Evolutionary conservation across 2,329 filamentous ascomycete genomes (phyloP).

Genomic region (Pseudogymnoascus sp.): DNA sequence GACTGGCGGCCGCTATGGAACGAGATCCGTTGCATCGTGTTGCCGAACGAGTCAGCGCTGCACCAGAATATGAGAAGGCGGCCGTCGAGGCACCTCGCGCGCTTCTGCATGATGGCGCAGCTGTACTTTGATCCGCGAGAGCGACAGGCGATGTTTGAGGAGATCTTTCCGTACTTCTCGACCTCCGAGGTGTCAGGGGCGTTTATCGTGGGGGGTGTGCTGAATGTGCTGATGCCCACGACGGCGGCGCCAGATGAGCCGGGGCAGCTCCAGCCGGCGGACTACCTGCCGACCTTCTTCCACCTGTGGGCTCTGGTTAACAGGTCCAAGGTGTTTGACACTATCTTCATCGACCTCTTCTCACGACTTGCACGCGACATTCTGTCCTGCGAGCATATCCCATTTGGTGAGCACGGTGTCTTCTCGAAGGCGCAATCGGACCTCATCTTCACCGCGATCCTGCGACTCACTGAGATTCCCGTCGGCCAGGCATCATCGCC

Average conservation of each 20-base stretch:
- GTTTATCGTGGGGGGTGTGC: conserved; percentile 80
- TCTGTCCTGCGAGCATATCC: conserved; percentile 62
- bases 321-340: conserved; percentile 78
- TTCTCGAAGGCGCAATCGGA: conserved; percentile 89
- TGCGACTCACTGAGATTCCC: conserved; percentile 87
- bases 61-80: conserved; percentile 49
- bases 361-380: conserved; percentile 83
- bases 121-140: conserved; percentile 88
- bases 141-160: conserved; percentile 70
- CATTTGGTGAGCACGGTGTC: conserved; percentile 79
- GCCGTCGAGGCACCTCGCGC: conserved; percentile 61
- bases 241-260: conserved; percentile 64
- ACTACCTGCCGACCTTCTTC: conserved; percentile 89
- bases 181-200: conserved; percentile 87
- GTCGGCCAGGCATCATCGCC: conserved; percentile 93
- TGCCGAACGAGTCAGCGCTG: conserved; percentile 72
- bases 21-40: conserved; percentile 81
- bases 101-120: conserved; percentile 83
- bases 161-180: conserved; percentile 80
- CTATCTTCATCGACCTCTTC: conserved; percentile 80
- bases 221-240: conserved; percentile 85
- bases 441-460: conserved; percentile 82
- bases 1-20: conserved; percentile 93
- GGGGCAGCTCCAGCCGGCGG: conserved; percentile 71
- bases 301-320: conserved; percentile 93